Conservation (phyloP, 2,329 filamentous ascomycete genomes). For the Chrysoporthe austroafricana region DNA sequence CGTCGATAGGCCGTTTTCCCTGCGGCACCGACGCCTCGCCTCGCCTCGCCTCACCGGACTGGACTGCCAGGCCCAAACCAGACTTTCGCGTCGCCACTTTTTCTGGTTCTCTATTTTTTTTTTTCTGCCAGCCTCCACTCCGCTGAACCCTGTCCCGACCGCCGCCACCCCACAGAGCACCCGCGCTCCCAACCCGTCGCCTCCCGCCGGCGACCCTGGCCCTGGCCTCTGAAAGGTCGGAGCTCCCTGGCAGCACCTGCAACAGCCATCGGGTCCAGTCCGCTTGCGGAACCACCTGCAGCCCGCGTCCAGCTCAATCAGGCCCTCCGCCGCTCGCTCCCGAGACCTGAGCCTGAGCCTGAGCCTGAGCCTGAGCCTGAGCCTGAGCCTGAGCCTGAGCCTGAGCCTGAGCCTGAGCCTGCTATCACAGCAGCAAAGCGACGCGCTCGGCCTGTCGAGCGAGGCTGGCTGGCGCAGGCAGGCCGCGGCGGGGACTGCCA, state of each 20-base stretch:
- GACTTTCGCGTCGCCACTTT: conserved; percentile 10
- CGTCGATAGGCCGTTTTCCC: neutral
- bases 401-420: too few relatives aligned
- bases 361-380: too few relatives aligned
- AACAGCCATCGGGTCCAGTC: conserved; percentile 1
- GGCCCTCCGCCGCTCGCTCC: neutral
- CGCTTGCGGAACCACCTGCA: neutral
- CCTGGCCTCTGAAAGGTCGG: conserved; percentile 1
- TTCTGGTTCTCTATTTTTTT: conserved; percentile 4
- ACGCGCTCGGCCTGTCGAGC: neutral
- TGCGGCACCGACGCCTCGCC: neutral
- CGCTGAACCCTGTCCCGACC: conserved; percentile 9
- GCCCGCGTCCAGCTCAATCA: conserved; percentile 4
- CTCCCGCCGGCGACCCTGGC: conserved; percentile 1
- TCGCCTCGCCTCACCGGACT: neutral
- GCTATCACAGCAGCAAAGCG: neutral
- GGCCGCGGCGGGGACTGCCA: neutral
- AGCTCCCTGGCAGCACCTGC: conserved; percentile 4
- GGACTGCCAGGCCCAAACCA: conserved; percentile 1
- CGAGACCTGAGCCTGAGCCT: neutral
- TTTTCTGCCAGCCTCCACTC: conserved; percentile 18
- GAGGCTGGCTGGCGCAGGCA: too few relatives aligned
- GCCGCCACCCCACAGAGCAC: conserved; percentile 13
- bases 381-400: too few relatives aligned
- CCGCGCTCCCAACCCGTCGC: conserved; percentile 7